Evolutionary conservation across 2,329 filamentous ascomycete genomes (phyloP), one percentile per base, ranked within the genome.

Genomic region (Penicillium frequentans): DNA sequence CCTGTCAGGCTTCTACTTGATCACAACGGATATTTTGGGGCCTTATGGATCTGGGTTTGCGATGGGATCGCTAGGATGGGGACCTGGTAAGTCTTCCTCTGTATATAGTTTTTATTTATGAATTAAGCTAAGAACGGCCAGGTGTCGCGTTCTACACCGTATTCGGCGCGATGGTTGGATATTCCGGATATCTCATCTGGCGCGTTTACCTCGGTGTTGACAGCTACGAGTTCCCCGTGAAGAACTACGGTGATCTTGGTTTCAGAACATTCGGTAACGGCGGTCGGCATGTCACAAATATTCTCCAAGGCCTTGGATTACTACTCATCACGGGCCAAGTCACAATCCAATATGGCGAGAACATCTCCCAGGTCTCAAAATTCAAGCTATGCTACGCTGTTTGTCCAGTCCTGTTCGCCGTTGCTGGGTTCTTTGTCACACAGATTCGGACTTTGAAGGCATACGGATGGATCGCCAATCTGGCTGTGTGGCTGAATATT

Each of bases 401-500:
- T 9, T 84, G 82, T 62, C 76, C 79, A 13, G 64, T 84, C 21
- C 72, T 85, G 16, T 83, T 81, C 62, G 77, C 78, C 49, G 63
- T 79, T 11, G 74, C 74, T 7, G 83, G 84, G 16, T 82, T 84
- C 56, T 27, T 84, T 10, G 60, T 85, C 3, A 81, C 81, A 3
- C 83, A 85, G 62, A 81, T 86, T 46, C 77, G 84, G 7, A 85
- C 82, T 0, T 73, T 86, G 33, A 78, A 82, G 63, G 71, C 75
- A 10, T 82, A 83, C 51, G 80, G 81, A 5, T 85, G 81, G 79
- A 68, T 86, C 1, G 82, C 83, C 14, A 85, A 84, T 59, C 63
- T 80, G 16, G 78, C 82, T 1, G 79, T 86, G 10, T 86, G 81
- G 79, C 64, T 85, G 50, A 86, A 84, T 58, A 60, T 86, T 23